Conservation (phyloP, 2,329 filamentous ascomycete genomes). For the Xylariaceae sp. region DNA sequence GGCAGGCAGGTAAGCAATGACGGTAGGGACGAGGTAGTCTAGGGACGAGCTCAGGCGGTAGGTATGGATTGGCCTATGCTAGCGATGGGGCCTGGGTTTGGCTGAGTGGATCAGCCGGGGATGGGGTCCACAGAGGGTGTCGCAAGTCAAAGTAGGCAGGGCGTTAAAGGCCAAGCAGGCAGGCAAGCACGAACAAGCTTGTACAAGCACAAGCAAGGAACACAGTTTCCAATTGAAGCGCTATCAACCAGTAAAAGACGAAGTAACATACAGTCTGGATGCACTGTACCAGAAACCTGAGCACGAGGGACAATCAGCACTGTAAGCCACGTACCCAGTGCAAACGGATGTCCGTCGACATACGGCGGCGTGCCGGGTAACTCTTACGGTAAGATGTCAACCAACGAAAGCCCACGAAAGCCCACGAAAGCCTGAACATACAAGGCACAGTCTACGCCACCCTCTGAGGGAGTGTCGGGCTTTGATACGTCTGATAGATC, state of each 20-base stretch:
- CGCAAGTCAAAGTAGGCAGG: background rate
- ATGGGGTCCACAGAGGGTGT: background rate
- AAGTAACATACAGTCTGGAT: conserved; percentile 1
- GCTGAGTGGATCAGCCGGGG: background rate
- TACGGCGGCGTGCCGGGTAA: background rate
- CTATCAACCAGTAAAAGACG: background rate
- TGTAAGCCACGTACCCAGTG: background rate
- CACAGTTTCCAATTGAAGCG: conserved; percentile 4
- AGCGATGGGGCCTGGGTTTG: background rate
- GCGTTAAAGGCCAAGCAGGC: background rate
- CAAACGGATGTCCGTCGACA: background rate
- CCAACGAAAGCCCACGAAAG: background rate
- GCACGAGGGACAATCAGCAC: background rate
- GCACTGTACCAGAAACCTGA: conserved; percentile 1
- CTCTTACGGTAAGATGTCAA: background rate
- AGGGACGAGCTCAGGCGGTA: too few relatives aligned
- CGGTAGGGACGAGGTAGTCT: background rate
- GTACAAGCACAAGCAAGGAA: background rate
- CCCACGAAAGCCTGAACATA: conserved; percentile 2
- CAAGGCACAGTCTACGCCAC: conserved; percentile 26
- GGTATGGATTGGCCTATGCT: background rate
- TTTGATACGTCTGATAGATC: conserved; percentile 11
- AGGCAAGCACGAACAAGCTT: background rate
- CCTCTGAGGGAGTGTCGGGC: conserved; percentile 27
- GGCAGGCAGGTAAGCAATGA: background rate